phyloP scores from a whole-genome alignment of 495 filamentous ascomycete genomes.

The Penicillium samsonianum region DNA sequence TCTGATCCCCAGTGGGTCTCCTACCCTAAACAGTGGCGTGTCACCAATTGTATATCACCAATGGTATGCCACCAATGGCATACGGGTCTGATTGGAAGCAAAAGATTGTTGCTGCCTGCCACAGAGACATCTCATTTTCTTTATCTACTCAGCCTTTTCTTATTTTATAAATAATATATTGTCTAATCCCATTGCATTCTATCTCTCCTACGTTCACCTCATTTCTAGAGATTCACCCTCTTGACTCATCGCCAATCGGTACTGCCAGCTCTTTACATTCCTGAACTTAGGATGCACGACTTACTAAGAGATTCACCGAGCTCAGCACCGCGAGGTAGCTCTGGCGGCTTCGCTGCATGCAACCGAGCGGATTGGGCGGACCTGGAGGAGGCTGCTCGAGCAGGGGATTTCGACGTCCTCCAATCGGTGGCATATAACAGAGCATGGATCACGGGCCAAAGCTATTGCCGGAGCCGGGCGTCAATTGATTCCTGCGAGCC shows the following conservation, averaged over 20 bases:
- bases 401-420: not conserved
- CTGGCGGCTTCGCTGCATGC: not conserved
- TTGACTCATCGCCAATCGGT: not conserved
- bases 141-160: not conserved
- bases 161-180: too few relatives aligned
- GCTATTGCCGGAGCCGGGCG: not conserved
- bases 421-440: not conserved
- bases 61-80: not conserved
- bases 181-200: not conserved
- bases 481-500: not conserved
- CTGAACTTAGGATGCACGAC: not conserved
- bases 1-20: not conserved
- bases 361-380: not conserved
- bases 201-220: not conserved
- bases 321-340: not conserved
- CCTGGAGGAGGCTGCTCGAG: not conserved
- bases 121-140: too few relatives aligned
- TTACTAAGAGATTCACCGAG: not conserved
- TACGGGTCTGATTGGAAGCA: not conserved
- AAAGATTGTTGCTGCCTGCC: not conserved
- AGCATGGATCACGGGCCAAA: not conserved
- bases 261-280: not conserved
- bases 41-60: too few relatives aligned
- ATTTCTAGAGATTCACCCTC: not conserved
- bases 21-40: not conserved